Evolutionary conservation across 805 yeast species (phyloP), one percentile per base, ranked within the genome.

Genomic region (Ogataea chonburiensis): DNA sequence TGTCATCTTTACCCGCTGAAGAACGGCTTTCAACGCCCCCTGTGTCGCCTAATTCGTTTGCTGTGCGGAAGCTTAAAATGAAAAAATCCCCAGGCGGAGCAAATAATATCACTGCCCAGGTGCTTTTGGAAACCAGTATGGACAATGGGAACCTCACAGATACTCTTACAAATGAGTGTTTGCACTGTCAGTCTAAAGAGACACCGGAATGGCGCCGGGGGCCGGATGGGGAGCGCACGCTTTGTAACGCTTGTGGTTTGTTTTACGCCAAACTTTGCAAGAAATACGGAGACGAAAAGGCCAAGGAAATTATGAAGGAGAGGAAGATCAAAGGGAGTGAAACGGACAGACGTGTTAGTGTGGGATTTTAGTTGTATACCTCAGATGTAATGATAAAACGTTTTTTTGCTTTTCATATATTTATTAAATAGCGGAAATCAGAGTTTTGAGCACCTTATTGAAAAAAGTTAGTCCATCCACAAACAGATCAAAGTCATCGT

Each of bases 201-300:
- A 82, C 94, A 0, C 93, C 93, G 0, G 93, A 85, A 57, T 85
- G 95, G 94, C 64, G 94, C 37, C 70, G 81, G 29, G 93, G 93
- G 0, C 93, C 95, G 2, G 73, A 73, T 36, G 94, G 93, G 3
- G 75, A 77, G 10, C 65, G 87, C 24, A 81, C 88, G 1, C 60
- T 85, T 33, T 85, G 94, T 61, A 86, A 85, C 56, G 93, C 93
- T 1, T 85, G 95, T 57, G 95, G 95, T 0, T 61, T 85, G 25
- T 81, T 71, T 53, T 84, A 77, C 55, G 81, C 85, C 28, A 84
- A 84, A 52, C 61, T 82, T 19, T 66, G 73, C 34, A 81, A 79
- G 52, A 68, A 69, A 41, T 70, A 68, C 42, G 86, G 86, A 9
- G 71, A 68, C 28, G 68, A 60, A 5, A 63, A 65, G 28, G 79